phyloP scores from a whole-genome alignment of 768 basidiomycete genomes.

The Clitopilus passeckerianus region DNA sequence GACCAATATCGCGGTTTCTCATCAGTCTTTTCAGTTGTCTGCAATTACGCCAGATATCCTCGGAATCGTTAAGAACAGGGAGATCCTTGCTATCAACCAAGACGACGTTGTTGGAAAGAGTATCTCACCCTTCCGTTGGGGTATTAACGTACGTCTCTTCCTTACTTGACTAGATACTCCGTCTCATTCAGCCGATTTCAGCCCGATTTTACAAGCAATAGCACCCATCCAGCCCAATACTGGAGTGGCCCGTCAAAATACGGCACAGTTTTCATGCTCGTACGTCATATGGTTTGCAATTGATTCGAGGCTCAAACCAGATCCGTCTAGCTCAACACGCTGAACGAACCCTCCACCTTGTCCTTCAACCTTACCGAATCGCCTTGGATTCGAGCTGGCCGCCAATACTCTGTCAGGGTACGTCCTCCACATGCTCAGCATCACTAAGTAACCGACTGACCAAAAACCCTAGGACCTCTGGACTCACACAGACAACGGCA shows the following conservation, averaged over 20 bases:
- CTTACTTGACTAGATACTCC: background rate
- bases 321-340: background rate
- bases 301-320: background rate
- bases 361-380: conserved; percentile 61
- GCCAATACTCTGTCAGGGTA: conserved; percentile 56
- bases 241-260: conserved; percentile 59
- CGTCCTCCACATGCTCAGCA: conserved; percentile 7
- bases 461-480: conserved; percentile 58
- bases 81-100: conserved; percentile 67
- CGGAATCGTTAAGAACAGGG: conserved; percentile 53
- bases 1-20: background rate
- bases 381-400: conserved; percentile 60
- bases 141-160: conserved; percentile 43
- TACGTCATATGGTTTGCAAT: conserved; percentile 17
- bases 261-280: conserved; percentile 62
- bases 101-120: conserved; percentile 57
- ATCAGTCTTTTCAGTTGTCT: conserved; percentile 32
- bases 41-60: conserved; percentile 43
- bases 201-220: conserved; percentile 33
- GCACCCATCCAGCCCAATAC: conserved; percentile 53
- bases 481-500: conserved; percentile 45
- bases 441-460: background rate
- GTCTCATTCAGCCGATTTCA: conserved; percentile 4
- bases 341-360: conserved; percentile 45
- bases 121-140: conserved; percentile 63